Base-by-base conservation (phyloP, 495 filamentous ascomycete species). In the Talaromyces proteolyticus region DNA sequence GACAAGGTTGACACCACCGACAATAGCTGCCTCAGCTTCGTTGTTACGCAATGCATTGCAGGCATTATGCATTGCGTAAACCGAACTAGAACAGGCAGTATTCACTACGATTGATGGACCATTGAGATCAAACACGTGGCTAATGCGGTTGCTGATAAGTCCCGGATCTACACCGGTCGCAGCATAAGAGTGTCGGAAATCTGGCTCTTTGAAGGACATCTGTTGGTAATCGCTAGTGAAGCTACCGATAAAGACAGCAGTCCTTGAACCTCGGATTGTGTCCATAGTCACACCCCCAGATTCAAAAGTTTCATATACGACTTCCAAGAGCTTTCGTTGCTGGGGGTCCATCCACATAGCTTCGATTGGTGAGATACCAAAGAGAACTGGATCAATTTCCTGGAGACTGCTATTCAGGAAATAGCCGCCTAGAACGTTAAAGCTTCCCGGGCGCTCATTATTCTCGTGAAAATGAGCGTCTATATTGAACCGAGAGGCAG, bases 321-420 rank as follows among this genome's bases (percentile, higher is more conserved):
- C 68, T 52, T 86, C 80, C 1, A 85, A 64, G 0, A 86, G 57
- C 6, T 75, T 56, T 0, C 79, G 54, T 49, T 84, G 80, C 25
- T 80, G 76, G 0, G 82, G 82, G 49, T 85, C 79, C 59, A 81
- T 74, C 0, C 58, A 59, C 53, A 68, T 71, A 6, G 71, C 75
- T 43, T 82, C 78, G 0, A 20, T 45, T 18, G 56, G 53, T 3
- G 60, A 62, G 50, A 80, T 69, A 3, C 56, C 58, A 53, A 81
- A 74, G 26, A 49, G 20, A 12, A 17, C 14, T 26, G 18, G 18
- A 18, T 49, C 47, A 20, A 49, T 40, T 6, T 49, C 45, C 8
- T 39, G 18, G 18, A 41, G 19, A 6, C 40, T 34, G 38, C 23
- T 20, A 10, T 49, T n/a, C 36, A 52, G 38, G 26, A 52, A 52